Conservation (phyloP, 306 rosid genomes). For the Erythrophleum fordii region DNA sequence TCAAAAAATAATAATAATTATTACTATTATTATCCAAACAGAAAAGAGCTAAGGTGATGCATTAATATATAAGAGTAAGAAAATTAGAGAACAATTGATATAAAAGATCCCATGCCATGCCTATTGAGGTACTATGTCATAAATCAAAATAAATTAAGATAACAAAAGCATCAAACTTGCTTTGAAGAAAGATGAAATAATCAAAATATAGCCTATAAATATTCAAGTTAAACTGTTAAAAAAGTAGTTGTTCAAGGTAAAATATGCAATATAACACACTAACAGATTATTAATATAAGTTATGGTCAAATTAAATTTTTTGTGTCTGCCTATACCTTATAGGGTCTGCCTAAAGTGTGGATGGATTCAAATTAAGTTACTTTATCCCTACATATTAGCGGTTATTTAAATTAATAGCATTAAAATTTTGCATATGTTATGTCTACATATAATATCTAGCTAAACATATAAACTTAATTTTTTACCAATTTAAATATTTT, state of each 20-base stretch:
- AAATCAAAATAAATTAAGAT: constrained; percentile 1
- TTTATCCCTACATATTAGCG: no score
- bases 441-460: no score
- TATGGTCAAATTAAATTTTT: background rate
- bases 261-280: background rate
- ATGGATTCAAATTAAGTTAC: background rate
- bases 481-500: no score
- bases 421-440: no score
- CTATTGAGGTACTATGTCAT: background rate
- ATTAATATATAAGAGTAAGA: constrained; percentile 7
- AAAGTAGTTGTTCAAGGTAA: background rate
- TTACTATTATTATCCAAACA: background rate
- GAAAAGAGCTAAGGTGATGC: constrained; percentile 25
- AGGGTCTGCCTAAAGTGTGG: background rate
- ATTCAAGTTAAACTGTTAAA: background rate
- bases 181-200: background rate
- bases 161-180: background rate
- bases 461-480: no score
- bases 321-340: background rate
- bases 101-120: constrained; percentile 8
- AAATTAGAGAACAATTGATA: background rate
- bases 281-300: background rate
- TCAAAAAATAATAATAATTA: constrained; percentile 9
- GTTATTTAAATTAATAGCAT: no score
- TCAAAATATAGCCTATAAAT: background rate